Conservation (phyloP, 2,329 filamentous ascomycete genomes). For the Teratosphaeria epicoccoides region DNA sequence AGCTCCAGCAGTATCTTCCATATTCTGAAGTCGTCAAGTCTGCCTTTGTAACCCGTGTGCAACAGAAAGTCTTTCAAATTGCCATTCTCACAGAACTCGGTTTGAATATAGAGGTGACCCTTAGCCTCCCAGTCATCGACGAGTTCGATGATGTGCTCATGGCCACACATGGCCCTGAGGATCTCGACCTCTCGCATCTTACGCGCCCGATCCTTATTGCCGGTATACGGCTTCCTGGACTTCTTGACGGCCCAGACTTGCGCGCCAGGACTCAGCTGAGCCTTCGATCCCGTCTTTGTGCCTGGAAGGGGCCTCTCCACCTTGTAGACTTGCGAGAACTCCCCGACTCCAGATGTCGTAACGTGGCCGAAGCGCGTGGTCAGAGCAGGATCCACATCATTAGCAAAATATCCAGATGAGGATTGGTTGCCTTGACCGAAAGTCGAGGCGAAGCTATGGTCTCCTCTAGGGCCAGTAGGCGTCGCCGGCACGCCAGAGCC, state of each 20-base stretch:
- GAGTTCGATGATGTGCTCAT: constrained; percentile 77
- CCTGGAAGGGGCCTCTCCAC: constrained; percentile 46
- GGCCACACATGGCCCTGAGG: constrained; percentile 63
- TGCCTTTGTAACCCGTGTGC: constrained; percentile 70
- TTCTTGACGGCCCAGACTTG: constrained; percentile 87
- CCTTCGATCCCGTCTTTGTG: constrained; percentile 6
- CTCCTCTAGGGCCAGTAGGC: constrained; percentile 57
- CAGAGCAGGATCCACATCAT: constrained; percentile 65
- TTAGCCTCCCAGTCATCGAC: constrained; percentile 81
- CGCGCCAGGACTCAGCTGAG: constrained; percentile 4
- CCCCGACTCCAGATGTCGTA: constrained; percentile 70
- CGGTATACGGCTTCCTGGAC: constrained; percentile 67
- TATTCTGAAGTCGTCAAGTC: constrained; percentile 92
- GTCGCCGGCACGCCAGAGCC: constrained; percentile 62
- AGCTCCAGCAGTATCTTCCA: constrained; percentile 95
- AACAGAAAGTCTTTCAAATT: constrained; percentile 77
- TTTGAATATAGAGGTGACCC: constrained; percentile 87
- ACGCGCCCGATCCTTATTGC: constrained; percentile 66
- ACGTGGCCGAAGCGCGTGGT: constrained; percentile 69
- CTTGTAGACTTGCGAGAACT: constrained; percentile 87
- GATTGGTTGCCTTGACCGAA: constrained; percentile 32
- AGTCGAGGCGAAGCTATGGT: constrained; percentile 44
- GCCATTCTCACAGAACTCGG: constrained; percentile 91
- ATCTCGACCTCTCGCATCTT: constrained; percentile 78
- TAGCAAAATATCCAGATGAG: constrained; percentile 57